A percentile compares a stretch with the other conserved stretches of the same genome.
Evolutionary conservation across 139 green algal genomes (phyloP).

Genomic region (Chlamydomonas sphaeroides): DNA sequence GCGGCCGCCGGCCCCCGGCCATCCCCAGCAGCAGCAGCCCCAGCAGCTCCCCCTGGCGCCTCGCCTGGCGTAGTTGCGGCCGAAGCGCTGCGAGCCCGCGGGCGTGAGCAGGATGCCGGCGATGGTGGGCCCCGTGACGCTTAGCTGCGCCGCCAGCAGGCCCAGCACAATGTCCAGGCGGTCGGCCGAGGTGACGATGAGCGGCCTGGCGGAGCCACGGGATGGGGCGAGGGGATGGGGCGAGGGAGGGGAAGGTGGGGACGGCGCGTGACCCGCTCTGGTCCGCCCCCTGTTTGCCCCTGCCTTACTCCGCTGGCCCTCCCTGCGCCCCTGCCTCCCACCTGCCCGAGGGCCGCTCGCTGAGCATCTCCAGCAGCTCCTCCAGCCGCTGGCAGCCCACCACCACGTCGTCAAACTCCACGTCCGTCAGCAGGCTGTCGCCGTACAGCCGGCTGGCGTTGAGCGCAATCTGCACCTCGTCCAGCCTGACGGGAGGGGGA

Average conservation of each 20-base stretch:
- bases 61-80: conserved; percentile 46
- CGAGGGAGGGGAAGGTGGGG: not conserved
- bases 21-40: no score
- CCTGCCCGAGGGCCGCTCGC: conserved; percentile 43
- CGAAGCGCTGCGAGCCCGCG: conserved; percentile 11
- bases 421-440: conserved; percentile 56
- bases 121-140: conserved; percentile 61
- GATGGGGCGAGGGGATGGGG: not conserved
- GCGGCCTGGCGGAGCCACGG: conserved; percentile 1
- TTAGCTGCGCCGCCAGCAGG: conserved; percentile 60
- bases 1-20: no score
- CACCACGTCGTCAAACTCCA: conserved; percentile 59
- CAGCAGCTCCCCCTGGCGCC: not conserved
- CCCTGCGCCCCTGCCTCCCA: not conserved
- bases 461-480: conserved; percentile 73
- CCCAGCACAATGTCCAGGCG: conserved; percentile 74
- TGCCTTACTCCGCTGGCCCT: not conserved
- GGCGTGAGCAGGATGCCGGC: conserved; percentile 70
- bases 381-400: conserved; percentile 59
- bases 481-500: conserved; percentile 57
- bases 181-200: conserved; percentile 62
- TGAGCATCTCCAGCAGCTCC: conserved; percentile 58
- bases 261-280: no score
- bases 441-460: conserved; percentile 66
- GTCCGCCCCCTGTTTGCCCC: not conserved